These are phyloP conservation scores for Syncephalastrum contaminatum DNA, from an alignment of 371 early-diverging fungal genomes.

Conservation along the genomic window DNA sequence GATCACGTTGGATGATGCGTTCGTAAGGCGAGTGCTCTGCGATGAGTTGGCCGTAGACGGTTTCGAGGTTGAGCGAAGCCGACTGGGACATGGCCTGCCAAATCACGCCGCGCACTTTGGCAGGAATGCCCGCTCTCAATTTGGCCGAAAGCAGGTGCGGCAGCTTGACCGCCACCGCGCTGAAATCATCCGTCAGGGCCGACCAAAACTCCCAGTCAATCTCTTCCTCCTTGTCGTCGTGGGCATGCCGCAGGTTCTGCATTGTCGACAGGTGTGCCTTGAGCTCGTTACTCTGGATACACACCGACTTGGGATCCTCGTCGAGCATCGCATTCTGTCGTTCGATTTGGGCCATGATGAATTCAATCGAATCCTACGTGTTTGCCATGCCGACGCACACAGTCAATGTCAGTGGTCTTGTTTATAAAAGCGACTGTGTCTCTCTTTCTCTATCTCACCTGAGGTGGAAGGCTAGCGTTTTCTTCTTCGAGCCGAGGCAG, in stretches of 20 bases:
- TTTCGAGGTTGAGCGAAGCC: slow-evolving; percentile 75
- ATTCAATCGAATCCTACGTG: slow-evolving; percentile 43
- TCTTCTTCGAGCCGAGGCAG: slow-evolving; percentile 45
- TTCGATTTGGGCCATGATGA: slow-evolving; percentile 55
- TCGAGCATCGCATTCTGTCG: slow-evolving; percentile 56
- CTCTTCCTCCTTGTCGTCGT: slow-evolving; percentile 35
- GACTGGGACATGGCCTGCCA: slow-evolving; percentile 92
- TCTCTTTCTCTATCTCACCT: too few species aligned
- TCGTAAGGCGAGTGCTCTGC: slow-evolving; percentile 81
- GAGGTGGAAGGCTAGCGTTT: slow-evolving; percentile 38
- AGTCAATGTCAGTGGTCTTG: not conserved
- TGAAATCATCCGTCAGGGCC: slow-evolving; percentile 82
- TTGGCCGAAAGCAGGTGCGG: slow-evolving; percentile 68
- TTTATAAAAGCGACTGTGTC: too few species aligned
- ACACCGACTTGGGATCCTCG: slow-evolving; percentile 57
- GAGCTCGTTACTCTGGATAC: slow-evolving; percentile 53
- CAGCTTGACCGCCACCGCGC: slow-evolving; percentile 53
- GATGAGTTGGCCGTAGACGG: slow-evolving; percentile 80
- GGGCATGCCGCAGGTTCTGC: slow-evolving; percentile 38
- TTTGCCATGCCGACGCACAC: not conserved
- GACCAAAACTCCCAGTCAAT: slow-evolving; percentile 95
- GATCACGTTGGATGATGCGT: slow-evolving; percentile 86
- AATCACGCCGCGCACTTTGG: slow-evolving; percentile 83
- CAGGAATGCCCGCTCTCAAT: slow-evolving; percentile 82
- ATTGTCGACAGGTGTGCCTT: slow-evolving; percentile 53